A percentile compares a stretch with the other conserved stretches of the same genome.
Evolutionary conservation across 495 filamentous ascomycete genomes (phyloP).

Genomic region (Penicillium herquei): DNA sequence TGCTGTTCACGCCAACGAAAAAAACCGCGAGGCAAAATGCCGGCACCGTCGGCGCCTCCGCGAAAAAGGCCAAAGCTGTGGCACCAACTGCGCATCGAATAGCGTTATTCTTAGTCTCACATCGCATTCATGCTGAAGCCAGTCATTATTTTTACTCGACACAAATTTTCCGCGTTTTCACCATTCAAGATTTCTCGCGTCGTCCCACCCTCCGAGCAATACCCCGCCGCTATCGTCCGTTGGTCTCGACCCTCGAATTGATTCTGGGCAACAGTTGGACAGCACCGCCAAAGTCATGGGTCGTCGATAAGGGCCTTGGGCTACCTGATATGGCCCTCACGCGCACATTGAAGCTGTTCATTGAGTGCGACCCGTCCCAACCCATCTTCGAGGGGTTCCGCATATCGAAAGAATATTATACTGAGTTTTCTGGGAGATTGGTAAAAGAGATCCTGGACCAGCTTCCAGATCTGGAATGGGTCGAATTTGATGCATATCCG

Average conservation of each 20-base stretch:
- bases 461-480: slow-evolving; percentile 56
- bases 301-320: slow-evolving; percentile 62
- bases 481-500: slow-evolving; percentile 75
- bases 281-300: slow-evolving; percentile 70
- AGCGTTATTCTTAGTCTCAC: slow-evolving; percentile 60
- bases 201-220: slow-evolving; percentile 47
- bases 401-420: slow-evolving; percentile 67
- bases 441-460: slow-evolving; percentile 56
- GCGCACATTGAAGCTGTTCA: slow-evolving; percentile 67
- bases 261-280: slow-evolving; percentile 81
- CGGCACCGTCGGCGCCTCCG: slow-evolving; percentile 68
- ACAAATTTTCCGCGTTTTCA: slow-evolving; percentile 77
- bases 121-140: slow-evolving; percentile 68
- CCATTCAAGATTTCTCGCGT: slow-evolving; percentile 66
- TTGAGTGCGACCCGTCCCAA: slow-evolving; percentile 76
- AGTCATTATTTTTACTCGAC: slow-evolving; percentile 70
- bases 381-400: slow-evolving; percentile 72
- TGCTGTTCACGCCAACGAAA: slow-evolving; percentile 52
- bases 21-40: slow-evolving; percentile 24
- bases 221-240: slow-evolving; percentile 61
- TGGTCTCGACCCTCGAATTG: slow-evolving; percentile 68
- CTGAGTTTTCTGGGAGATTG: slow-evolving; percentile 62
- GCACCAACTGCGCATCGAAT: slow-evolving; percentile 48
- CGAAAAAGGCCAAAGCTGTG: slow-evolving; percentile 65
- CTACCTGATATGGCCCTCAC: slow-evolving; percentile 61